Conservation (phyloP, 495 filamentous ascomycete genomes). For the Aspergillus egyptiacus region DNA sequence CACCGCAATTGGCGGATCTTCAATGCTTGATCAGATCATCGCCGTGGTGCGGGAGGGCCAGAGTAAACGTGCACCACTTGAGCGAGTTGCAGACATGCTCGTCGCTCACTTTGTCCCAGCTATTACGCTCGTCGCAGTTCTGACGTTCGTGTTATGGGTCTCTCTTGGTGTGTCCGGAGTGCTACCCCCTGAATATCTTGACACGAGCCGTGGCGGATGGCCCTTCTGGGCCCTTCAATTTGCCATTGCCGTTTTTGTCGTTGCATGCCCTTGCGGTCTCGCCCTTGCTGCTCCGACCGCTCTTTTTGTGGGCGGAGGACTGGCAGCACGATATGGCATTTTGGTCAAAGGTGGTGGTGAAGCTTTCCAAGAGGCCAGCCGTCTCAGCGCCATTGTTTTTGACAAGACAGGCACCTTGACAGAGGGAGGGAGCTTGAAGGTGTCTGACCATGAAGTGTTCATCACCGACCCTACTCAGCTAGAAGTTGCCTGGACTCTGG, state of each 20-base stretch:
- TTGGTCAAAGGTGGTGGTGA: slow-evolving; percentile 93
- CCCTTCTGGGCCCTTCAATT: slow-evolving; percentile 84
- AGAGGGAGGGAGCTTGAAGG: slow-evolving; percentile 69
- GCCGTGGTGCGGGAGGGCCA: slow-evolving; percentile 87
- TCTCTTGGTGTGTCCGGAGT: slow-evolving; percentile 62
- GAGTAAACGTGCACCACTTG: slow-evolving; percentile 77
- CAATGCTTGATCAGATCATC: slow-evolving; percentile 92
- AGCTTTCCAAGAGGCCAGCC: slow-evolving; percentile 90
- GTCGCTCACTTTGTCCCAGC: slow-evolving; percentile 87
- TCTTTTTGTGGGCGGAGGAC: slow-evolving; percentile 81
- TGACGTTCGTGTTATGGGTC: slow-evolving; percentile 83
- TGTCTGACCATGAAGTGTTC: slow-evolving; percentile 64
- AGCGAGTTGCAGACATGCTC: slow-evolving; percentile 75
- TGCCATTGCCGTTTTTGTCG: slow-evolving; percentile 89
- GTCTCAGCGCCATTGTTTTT: slow-evolving; percentile 81
- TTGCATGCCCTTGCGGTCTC: slow-evolving; percentile 91
- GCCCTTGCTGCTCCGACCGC: slow-evolving; percentile 90
- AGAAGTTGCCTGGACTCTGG: slow-evolving; percentile 44
- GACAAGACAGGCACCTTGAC: slow-evolving; percentile 96
- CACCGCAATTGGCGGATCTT: slow-evolving; percentile 64
- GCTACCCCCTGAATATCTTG: slow-evolving; percentile 62
- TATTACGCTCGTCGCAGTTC: slow-evolving; percentile 72
- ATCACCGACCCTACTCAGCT: slow-evolving; percentile 32
- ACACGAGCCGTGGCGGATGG: slow-evolving; percentile 67
- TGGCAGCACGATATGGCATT: slow-evolving; percentile 85